Conservation (phyloP, 768 basidiomycete species). For the Naematelia aurantialba region DNA sequence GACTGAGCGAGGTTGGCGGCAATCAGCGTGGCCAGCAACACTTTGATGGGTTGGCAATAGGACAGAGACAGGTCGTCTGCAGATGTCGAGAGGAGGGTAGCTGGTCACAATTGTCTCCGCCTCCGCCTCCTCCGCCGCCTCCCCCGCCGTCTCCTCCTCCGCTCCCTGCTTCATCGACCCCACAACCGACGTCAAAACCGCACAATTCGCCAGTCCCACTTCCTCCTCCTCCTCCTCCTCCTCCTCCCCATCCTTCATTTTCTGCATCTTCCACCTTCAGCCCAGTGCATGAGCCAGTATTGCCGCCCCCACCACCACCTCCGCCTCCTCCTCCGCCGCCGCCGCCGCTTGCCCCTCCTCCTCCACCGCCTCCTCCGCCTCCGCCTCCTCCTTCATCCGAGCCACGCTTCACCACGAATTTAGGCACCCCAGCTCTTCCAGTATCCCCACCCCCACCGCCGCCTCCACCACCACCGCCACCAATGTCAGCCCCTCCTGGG, state of each 20-base stretch:
- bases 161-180: constrained; percentile 21
- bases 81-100: too few species aligned
- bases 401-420: too few species aligned
- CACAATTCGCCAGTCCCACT: constrained; percentile 18
- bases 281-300: too few species aligned
- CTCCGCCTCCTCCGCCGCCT: constrained; percentile 9
- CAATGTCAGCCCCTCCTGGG: not conserved
- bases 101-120: too few species aligned
- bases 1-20: constrained; percentile 4
- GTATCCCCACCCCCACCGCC: constrained; percentile 6
- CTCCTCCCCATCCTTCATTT: constrained; percentile 16
- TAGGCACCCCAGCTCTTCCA: too few species aligned
- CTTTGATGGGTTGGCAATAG: constrained; percentile 52
- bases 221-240: constrained; percentile 34
- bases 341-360: constrained; percentile 14
- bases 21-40: too few species aligned
- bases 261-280: not conserved
- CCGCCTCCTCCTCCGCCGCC: not conserved
- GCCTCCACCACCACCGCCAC: constrained; percentile 8
- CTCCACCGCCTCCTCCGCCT: constrained; percentile 44
- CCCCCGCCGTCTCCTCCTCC: constrained; percentile 14
- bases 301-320: not conserved
- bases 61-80: too few species aligned
- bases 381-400: constrained; percentile 5
- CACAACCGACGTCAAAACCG: constrained; percentile 43